Evolutionary conservation across 129 eudicot species (phyloP), one percentile per base, ranked within the genome.

Genomic region (Sambucus nigra): DNA sequence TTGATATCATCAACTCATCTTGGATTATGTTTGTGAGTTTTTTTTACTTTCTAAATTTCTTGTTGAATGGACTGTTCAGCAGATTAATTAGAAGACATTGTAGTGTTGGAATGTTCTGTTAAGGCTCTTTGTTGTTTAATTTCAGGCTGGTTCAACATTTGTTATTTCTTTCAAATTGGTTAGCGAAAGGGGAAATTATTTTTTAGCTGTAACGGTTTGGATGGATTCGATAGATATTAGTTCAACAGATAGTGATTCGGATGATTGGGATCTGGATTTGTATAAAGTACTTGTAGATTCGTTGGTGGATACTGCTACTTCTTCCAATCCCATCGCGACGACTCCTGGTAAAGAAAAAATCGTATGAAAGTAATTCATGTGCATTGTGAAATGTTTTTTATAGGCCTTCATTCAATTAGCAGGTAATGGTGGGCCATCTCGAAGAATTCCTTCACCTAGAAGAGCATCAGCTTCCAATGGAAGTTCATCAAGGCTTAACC

Each of bases 241-340:
- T 64, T 85, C 91, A 0, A 60, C 86, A 12, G 95, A 80, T 26
- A 77, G 81, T 46, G 95, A 85, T 40, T 77, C 77, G 0, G 74
- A 69, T 64, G 76, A 76, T 27, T 76, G 87, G 74, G 84, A 76
- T 70, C 41, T 84, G 47, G 91, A 72, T 12, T 24, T 40, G 11
- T 74, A 77, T 58, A 67, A 61, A 35, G 51, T 55, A 22, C 15
- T 52, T 10, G 57, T 57, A 45, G 84, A 69, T 14, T 62, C 86
- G 40, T 47, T 63, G 16, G 48, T 19, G 67, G 89, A 80, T 58
- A 60, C 78, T 4, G 83, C 74, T 57, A 31, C 83, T 49, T 65
- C 91, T 29, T n/a, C 1, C 26, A 64, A 33, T 58, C 13, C 51
- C 21, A 64, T 75, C 69, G 52, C 63, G 11, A 67, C 80, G 52